Conservation (phyloP, 1,139 yeast species). For the Diutina catenulata region DNA sequence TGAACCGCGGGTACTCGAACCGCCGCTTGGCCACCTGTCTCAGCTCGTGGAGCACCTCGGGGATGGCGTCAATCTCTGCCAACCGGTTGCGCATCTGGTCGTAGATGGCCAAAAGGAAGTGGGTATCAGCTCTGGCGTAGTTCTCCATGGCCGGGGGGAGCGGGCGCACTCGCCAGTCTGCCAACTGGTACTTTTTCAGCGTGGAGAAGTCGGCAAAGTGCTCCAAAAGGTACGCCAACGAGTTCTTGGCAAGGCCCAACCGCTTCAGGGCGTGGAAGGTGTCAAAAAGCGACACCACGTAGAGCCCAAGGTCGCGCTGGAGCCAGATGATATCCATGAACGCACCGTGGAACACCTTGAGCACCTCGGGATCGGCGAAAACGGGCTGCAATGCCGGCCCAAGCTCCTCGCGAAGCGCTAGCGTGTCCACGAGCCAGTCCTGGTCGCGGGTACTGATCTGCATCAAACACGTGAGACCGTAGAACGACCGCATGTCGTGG, state of each 20-base stretch:
- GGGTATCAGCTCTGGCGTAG: slow-evolving; percentile 95
- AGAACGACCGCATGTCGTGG: slow-evolving; percentile 82
- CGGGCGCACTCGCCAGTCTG: slow-evolving; percentile 96
- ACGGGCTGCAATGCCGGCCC: slow-evolving; percentile 48
- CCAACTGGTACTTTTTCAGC: slow-evolving; percentile 87
- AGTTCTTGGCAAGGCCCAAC: slow-evolving; percentile 68
- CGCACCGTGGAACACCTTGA: slow-evolving; percentile 94
- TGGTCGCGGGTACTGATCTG: slow-evolving; percentile 76
- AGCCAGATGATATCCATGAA: slow-evolving; percentile 96
- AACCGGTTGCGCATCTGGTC: slow-evolving; percentile 63
- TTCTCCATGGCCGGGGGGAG: slow-evolving; percentile 63
- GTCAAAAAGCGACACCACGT: slow-evolving; percentile 82
- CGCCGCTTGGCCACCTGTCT: slow-evolving; percentile 72
- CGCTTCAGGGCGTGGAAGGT: slow-evolving; percentile 82
- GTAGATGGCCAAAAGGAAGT: slow-evolving; percentile 70
- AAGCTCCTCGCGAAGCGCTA: slow-evolving; percentile 62
- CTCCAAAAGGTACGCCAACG: slow-evolving; percentile 77
- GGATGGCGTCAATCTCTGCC: slow-evolving; percentile 36
- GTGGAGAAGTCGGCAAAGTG: slow-evolving; percentile 75
- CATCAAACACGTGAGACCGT: slow-evolving; percentile 88
- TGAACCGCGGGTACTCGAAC: slow-evolving; percentile 61
- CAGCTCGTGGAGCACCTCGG: slow-evolving; percentile 62
- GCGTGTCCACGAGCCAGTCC: slow-evolving; percentile 78
- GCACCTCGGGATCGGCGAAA: slow-evolving; percentile 67
- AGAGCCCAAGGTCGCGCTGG: slow-evolving; percentile 89